Percentiles rank a stretch among this genome's conserved stretches.
These are phyloP conservation scores for Phytophthora hibernalis DNA, from an alignment of 352 stramenopile genomes.

Conservation along the genomic window DNA sequence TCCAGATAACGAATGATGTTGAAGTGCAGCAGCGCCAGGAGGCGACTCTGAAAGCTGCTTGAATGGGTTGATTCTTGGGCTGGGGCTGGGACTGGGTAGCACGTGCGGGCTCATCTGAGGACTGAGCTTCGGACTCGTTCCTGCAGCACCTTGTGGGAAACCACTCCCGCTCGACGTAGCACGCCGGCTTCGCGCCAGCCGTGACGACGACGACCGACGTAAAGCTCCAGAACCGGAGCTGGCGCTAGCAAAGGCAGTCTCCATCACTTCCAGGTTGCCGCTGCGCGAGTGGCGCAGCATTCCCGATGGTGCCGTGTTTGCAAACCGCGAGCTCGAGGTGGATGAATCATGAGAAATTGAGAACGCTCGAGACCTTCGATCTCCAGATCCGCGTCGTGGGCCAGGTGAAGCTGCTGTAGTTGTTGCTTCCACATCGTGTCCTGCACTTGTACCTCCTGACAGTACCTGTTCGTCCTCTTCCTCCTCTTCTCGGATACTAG, in stretches of 20 bases:
- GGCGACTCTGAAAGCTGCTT: slow-evolving; percentile 61
- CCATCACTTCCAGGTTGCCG: slow-evolving; percentile 73
- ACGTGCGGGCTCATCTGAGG: slow-evolving; percentile 77
- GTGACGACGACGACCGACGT: slow-evolving; percentile 56
- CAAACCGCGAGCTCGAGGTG: slow-evolving; percentile 42
- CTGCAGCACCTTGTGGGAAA: slow-evolving; percentile 22
- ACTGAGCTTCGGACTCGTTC: slow-evolving; percentile 63
- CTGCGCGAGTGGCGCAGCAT: slow-evolving; percentile 54
- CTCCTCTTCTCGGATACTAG: slow-evolving; percentile 70
- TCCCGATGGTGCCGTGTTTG: slow-evolving; percentile 32
- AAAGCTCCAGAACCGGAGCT: slow-evolving; percentile 53
- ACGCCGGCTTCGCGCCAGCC: slow-evolving; percentile 61
- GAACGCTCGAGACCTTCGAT: slow-evolving; percentile 41
- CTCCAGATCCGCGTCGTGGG: slow-evolving; percentile 12
- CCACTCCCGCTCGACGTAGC: slow-evolving; percentile 57
- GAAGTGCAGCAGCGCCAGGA: slow-evolving; percentile 34
- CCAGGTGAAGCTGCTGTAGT: not conserved
- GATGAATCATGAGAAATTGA: slow-evolving; percentile 40
- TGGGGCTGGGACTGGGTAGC: slow-evolving; percentile 63
- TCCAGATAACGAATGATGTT: slow-evolving; percentile 25
- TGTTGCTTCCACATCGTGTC: slow-evolving; percentile 1
- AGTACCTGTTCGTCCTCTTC: slow-evolving; percentile 51
- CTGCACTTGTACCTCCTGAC: slow-evolving; percentile 8
- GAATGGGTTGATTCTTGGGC: slow-evolving; percentile 79
- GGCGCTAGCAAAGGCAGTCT: slow-evolving; percentile 68